A percentile compares a stretch with the other conserved stretches of the same genome.
Conservation (phyloP, 345 rosid genomes). For the Dimocarpus longan region DNA sequence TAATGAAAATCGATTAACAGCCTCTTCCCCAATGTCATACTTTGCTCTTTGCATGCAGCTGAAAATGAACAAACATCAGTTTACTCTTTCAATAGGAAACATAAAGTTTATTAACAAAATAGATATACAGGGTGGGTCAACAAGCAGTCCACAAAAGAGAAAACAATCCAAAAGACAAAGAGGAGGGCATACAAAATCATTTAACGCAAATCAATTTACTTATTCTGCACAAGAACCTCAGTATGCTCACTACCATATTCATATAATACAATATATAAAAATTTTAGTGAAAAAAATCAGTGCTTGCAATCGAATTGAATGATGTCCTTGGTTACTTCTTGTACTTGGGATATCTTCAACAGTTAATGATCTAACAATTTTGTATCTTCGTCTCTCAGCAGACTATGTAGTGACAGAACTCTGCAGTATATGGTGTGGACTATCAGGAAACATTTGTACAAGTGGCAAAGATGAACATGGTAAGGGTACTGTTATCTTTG, state of each 20-base stretch:
- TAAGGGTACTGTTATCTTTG: no score
- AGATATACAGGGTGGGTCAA: background rate
- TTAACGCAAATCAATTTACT: no score
- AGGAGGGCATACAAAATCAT: background rate
- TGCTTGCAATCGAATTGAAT: background rate
- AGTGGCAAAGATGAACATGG: no score
- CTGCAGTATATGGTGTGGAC: background rate
- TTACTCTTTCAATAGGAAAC: background rate
- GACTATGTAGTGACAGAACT: background rate
- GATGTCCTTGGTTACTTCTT: background rate
- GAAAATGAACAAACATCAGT: conserved; percentile 33
- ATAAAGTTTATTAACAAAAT: background rate
- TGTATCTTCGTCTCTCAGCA: background rate
- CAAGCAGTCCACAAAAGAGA: background rate
- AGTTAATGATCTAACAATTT: background rate
- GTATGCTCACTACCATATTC: conserved; percentile 13
- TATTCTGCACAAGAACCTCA: background rate
- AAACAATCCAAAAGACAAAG: background rate
- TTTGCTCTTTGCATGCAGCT: conserved; percentile 97
- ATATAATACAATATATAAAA: conserved; percentile 1
- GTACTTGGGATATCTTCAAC: background rate
- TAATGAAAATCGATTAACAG: conserved; percentile 84
- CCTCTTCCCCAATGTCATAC: conserved; percentile 95
- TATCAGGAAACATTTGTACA: no score
- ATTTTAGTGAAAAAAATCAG: background rate